These are phyloP conservation scores for Ceratobasidium sp. DNA, from an alignment of 1,284 basidiomycete genomes.

Conservation along the genomic window DNA sequence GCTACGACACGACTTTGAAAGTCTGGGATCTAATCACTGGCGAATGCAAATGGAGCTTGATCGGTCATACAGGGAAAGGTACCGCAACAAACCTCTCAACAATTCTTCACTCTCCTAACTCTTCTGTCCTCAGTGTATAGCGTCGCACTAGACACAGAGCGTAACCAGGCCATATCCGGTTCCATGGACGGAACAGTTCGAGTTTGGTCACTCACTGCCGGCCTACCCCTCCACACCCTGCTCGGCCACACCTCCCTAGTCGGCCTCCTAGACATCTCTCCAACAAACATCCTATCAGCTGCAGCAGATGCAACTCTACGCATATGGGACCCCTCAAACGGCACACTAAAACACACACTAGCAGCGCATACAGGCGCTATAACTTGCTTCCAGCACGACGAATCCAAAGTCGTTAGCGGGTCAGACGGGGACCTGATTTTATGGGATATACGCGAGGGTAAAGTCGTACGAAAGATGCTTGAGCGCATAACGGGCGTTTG, in stretches of 20 bases:
- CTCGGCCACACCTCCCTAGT: slow-evolving; percentile 90
- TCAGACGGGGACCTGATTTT: slow-evolving; percentile 95
- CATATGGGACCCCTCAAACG: slow-evolving; percentile 91
- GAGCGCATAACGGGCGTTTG: slow-evolving; percentile 91
- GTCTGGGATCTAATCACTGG: slow-evolving; percentile 95
- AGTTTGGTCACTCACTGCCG: slow-evolving; percentile 84
- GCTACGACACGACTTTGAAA: slow-evolving; percentile 92
- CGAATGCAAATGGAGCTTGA: slow-evolving; percentile 80
- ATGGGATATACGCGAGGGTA: slow-evolving; percentile 92
- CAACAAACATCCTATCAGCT: slow-evolving; percentile 89
- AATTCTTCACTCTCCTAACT: too few species aligned
- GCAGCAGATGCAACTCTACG: slow-evolving; percentile 93
- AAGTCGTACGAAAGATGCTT: slow-evolving; percentile 83
- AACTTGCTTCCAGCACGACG: slow-evolving; percentile 97
- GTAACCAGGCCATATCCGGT: slow-evolving; percentile 89
- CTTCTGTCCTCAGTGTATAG: slow-evolving; percentile 76
- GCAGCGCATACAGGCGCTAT: slow-evolving; percentile 93
- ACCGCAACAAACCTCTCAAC: neutral
- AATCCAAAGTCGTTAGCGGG: slow-evolving; percentile 93
- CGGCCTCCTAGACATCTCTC: slow-evolving; percentile 84
- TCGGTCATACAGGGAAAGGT: slow-evolving; percentile 94
- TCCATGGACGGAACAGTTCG: slow-evolving; percentile 97
- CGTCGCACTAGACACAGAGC: slow-evolving; percentile 84
- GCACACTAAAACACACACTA: slow-evolving; percentile 81
- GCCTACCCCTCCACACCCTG: slow-evolving; percentile 81